Conservation (phyloP, 2,329 filamentous ascomycete genomes). For the Epichloe coenophiala region DNA sequence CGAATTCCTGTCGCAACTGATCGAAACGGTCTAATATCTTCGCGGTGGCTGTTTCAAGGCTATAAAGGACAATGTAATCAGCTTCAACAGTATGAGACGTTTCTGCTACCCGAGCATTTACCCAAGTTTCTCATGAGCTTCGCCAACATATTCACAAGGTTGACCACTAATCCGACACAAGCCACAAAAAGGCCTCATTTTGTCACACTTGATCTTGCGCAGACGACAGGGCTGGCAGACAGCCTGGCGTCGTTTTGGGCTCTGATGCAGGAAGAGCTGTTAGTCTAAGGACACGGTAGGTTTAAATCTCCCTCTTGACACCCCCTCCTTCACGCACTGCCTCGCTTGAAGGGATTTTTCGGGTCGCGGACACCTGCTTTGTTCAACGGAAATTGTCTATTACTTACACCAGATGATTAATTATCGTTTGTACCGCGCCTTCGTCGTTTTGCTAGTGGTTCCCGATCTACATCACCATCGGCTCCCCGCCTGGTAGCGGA, state of each 20-base stretch:
- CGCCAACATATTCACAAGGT: conserved; percentile 8
- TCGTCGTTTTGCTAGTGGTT: conserved; percentile 4
- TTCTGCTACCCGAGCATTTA: background rate
- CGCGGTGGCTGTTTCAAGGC: conserved; percentile 9
- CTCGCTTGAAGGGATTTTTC: too few species aligned
- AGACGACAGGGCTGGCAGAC: conserved; percentile 9
- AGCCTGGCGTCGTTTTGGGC: conserved; percentile 8
- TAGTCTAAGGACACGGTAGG: background rate
- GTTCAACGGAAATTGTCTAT: background rate
- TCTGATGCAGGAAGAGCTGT: background rate
- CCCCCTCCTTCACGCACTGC: background rate
- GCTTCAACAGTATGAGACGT: too few species aligned
- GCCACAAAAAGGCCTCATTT: conserved; percentile 7
- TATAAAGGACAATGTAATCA: background rate
- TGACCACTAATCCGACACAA: conserved; percentile 8
- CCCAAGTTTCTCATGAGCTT: conserved; percentile 8
- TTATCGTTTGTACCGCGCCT: background rate
- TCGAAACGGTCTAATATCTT: conserved; percentile 9
- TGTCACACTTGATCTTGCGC: conserved; percentile 6
- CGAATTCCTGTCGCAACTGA: conserved; percentile 7
- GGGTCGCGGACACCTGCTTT: too few species aligned
- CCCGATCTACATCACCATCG: background rate
- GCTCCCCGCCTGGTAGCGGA: background rate
- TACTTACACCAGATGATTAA: conserved; percentile 1
- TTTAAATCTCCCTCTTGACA: background rate